A percentile compares a stretch with the other conserved stretches of the same genome.
phyloP scores from a whole-genome alignment of 257 asterid species.

The Coffea eugenioides region DNA sequence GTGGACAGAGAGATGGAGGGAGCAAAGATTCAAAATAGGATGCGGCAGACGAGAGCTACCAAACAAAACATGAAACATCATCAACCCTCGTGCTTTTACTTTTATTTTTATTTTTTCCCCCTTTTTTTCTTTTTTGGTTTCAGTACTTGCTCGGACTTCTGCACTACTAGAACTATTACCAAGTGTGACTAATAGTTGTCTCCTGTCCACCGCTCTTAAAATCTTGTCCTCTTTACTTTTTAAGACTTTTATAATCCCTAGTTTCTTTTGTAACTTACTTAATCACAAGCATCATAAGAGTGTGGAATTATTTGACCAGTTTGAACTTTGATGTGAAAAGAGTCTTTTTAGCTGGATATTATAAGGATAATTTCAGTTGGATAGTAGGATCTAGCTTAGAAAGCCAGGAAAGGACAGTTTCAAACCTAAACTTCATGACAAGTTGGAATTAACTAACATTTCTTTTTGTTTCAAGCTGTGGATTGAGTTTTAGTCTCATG shows the following conservation, averaged over 20 bases:
- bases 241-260: background rate
- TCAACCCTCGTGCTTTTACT: background rate
- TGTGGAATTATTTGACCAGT: background rate
- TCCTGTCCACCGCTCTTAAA: background rate
- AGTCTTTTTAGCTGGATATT: background rate
- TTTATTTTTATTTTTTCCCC: no score
- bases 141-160: slow-evolving; percentile 15
- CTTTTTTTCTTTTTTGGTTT: slow-evolving; percentile 4
- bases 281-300: background rate
- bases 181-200: background rate
- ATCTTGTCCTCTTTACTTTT: background rate
- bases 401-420: slow-evolving; percentile 5
- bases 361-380: no score
- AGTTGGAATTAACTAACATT: background rate
- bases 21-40: slow-evolving; percentile 34
- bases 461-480: background rate
- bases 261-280: background rate
- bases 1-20: slow-evolving; percentile 18
- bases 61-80: slow-evolving; percentile 27
- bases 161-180: background rate
- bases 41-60: slow-evolving; percentile 51
- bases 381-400: background rate
- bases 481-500: background rate
- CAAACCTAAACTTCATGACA: background rate
- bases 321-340: background rate